phyloP scores from a whole-genome alignment of 176 grass and related monocot genomes.

The Triticum turgidum region DNA sequence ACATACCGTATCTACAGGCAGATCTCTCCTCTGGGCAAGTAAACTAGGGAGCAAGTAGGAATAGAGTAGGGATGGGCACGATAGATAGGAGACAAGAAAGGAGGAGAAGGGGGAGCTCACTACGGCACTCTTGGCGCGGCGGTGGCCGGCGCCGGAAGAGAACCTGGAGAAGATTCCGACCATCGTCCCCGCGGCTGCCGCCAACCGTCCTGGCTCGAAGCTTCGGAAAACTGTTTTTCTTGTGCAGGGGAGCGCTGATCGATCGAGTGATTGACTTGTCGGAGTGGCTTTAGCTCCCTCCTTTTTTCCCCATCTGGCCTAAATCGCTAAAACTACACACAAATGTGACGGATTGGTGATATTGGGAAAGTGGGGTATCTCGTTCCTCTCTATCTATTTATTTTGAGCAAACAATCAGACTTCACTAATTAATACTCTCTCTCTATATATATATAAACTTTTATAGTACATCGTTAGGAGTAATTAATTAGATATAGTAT shows the following conservation, averaged over 20 bases:
- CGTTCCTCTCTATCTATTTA: neutral
- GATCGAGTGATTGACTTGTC: conserved; percentile 25
- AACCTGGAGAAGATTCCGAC: conserved; percentile 85
- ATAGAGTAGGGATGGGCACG: conserved; percentile 14
- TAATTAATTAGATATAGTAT: too few species aligned
- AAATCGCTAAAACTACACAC: neutral
- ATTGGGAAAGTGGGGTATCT: neutral
- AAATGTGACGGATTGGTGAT: neutral
- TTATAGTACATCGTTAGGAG: too few species aligned
- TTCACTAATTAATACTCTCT: neutral
- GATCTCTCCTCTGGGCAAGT: conserved; percentile 54
- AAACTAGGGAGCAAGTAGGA: conserved; percentile 40
- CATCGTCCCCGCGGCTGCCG: conserved; percentile 32
- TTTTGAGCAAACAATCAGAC: neutral
- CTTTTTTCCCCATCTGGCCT: neutral
- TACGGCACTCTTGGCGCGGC: conserved; percentile 66
- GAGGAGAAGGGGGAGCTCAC: conserved; percentile 35
- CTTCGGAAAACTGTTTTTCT: conserved; percentile 23
- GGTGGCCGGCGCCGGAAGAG: conserved; percentile 55
- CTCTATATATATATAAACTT: too few species aligned
- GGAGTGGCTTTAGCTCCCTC: neutral
- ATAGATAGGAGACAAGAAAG: neutral
- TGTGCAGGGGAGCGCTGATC: neutral
- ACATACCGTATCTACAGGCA: conserved; percentile 18
- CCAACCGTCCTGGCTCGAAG: neutral